These are phyloP conservation scores for Eleusine coracana DNA, from an alignment of 176 grass and related monocot species.

Conservation along the genomic window DNA sequence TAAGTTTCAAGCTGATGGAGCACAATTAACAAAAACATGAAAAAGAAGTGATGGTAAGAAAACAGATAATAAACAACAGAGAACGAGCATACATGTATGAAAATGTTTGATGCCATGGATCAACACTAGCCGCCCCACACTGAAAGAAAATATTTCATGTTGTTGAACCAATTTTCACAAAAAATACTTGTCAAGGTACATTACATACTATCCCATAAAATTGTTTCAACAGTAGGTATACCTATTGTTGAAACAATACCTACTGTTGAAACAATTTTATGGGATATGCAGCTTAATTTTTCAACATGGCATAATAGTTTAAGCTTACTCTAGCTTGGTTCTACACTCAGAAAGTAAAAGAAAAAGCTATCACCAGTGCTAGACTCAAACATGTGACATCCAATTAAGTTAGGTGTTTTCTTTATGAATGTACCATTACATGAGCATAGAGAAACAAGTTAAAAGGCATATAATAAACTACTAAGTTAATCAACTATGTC, in stretches of 20 bases:
- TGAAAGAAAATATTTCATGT: constrained; percentile 38
- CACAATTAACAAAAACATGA: constrained; percentile 34
- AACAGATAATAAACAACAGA: constrained; percentile 31
- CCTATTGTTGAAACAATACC: no score
- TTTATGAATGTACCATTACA: not conserved
- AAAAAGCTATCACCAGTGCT: constrained; percentile 29
- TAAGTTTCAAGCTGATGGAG: constrained; percentile 71
- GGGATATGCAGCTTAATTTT: constrained; percentile 18
- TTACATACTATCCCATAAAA: not conserved
- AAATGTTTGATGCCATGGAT: constrained; percentile 98
- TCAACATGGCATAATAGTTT: not conserved
- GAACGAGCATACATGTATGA: constrained; percentile 65
- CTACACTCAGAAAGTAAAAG: constrained; percentile 25
- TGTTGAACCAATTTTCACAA: no score
- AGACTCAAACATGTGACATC: not conserved
- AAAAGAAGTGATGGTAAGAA: constrained; percentile 12
- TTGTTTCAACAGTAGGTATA: not conserved
- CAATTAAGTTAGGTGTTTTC: not conserved
- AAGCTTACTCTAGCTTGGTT: constrained; percentile 7
- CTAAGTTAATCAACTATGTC: not conserved
- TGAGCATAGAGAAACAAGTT: not conserved
- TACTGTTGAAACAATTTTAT: not conserved
- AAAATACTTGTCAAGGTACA: not conserved
- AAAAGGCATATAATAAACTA: constrained; percentile 1
- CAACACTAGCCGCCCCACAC: constrained; percentile 71